Conservation (phyloP, 148 eudicot genomes). For the Cornus kousa region DNA sequence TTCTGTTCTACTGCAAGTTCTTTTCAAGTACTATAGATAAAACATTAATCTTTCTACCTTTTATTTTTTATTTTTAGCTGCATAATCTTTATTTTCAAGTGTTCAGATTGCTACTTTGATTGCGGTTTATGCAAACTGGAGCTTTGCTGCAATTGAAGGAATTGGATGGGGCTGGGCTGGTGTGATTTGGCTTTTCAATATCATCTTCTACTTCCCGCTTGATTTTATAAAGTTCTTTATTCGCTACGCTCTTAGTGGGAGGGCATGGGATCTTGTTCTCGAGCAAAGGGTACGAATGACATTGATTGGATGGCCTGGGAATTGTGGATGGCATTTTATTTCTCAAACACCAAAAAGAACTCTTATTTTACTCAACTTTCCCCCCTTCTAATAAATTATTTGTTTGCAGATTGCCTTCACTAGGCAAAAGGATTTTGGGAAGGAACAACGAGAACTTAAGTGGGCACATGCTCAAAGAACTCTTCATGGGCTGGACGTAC, state of each 20-base stretch:
- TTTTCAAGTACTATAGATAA: neutral
- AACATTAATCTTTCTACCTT: too few relatives aligned
- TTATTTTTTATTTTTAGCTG: too few relatives aligned
- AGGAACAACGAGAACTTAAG: constrained; percentile 83
- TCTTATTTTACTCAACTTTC: neutral
- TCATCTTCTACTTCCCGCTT: constrained; percentile 77
- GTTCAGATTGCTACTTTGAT: constrained; percentile 87
- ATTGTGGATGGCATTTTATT: neutral
- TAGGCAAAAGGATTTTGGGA: constrained; percentile 91
- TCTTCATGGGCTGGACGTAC: constrained; percentile 83
- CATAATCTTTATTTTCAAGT: neutral
- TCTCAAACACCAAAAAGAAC: neutral
- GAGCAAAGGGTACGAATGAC: constrained; percentile 74
- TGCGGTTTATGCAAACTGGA: constrained; percentile 95
- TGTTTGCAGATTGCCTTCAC: constrained; percentile 77
- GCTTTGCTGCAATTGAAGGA: constrained; percentile 92
- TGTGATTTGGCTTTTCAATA: constrained; percentile 88
- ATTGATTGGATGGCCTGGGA: neutral
- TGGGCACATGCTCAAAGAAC: constrained; percentile 98
- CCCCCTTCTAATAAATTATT: neutral
- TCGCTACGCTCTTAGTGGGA: constrained; percentile 86
- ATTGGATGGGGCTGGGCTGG: constrained; percentile 99
- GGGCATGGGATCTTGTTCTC: constrained; percentile 97
- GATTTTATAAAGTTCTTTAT: constrained; percentile 80
- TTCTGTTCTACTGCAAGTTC: neutral